Evolutionary conservation across 257 asterid genomes (phyloP), one percentile per base, ranked within the genome.

Genomic region (Osmanthus fragrans): DNA sequence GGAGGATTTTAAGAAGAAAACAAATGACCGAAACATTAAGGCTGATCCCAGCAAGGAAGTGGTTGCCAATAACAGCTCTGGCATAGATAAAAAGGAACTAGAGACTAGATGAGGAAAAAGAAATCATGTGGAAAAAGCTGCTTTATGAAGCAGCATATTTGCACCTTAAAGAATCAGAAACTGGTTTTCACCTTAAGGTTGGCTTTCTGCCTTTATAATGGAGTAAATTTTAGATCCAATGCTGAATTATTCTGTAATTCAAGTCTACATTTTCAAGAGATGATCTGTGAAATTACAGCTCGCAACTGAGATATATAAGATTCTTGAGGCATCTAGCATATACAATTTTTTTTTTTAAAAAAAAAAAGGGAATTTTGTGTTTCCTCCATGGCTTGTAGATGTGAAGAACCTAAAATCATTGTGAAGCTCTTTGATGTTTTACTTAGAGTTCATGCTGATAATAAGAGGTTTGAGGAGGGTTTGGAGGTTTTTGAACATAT

Each of bases 111-210:
- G 84, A 84, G 87, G 93, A 84, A 65, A 92, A 83, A 54, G 92
- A 90, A 79, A 81, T 51, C 60, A 67, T 87, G 83, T 89, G 90
- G 98, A 88, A 72, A 81, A 87, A 81, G 80, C 73, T 88, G 81
- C 85, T 90, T 73, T 85, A 94, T 33, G 92, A 90, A 81, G 87
- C 85, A 73, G 85, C 98, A 54, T 91, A 87, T 85, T 66, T 85
- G 81, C 92, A 94, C 81, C 93, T 92, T 47, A 90, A 87, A 85
- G 97, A 90, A 84, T 87, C 95, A 21, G 92, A 90, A 79, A 91
- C 95, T 66, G 95, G 93, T 82, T 89, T 90, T 86, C 97, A 91
- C 82, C 94, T 87, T 37, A 90, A 91, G 95, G 97, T 90, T 75
- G 29, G 19, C 34, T 73, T 71, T 70, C 74, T 79, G 76, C 64